Base-by-base conservation (phyloP, 208 protist genomes). In the Angomonas desouzai region DNA sequence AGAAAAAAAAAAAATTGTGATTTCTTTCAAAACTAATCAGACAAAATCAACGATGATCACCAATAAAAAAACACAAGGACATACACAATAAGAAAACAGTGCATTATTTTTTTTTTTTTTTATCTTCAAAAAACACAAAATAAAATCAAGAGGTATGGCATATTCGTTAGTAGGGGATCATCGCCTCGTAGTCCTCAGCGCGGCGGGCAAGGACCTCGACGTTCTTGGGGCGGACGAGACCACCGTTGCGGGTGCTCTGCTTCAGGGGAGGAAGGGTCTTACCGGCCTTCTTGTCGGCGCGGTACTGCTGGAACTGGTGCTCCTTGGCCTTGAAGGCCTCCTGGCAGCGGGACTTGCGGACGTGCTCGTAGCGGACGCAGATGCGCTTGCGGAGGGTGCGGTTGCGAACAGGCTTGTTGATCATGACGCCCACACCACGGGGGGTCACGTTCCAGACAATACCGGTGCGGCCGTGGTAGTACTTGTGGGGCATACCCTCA, bases 391-490 rank as follows among this genome's bases (percentile, higher is more conserved):
- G 85, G 45, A 99, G 84, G 68, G 99, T 98, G 74, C 98, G 92
- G 66, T 95, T 92, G 64, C 97, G 74, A 72, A 99, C 94, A 47
- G 76, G 90, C 93, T 99, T 99, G 97, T 99, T 99, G 63, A 99
- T 73, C 72, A 99, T 95, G 36, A 99, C 98, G 86, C 99, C 99
- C 47, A 99, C 83, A 55, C 98, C 97, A 64, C 97, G 92, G 64
- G 91, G 93, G 53, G 98, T 99, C 34, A 99, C 95, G 87, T 99
- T 99, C 98, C 97, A 99, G 29, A 99, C 97, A 64, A 91, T 85
- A 66, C 99, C 99, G 62, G 99, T 99, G 78, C 96, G 97, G 66
- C 99, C 99, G 82, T 99, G 98, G 97, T 99, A 99, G 91, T 98
- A 99, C 89, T 99, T 99, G 95, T 99, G 93, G 57, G 99, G 98